Base-by-base conservation (phyloP, 2,329 filamentous ascomycete genomes). In the Aspergillus brunneoviolaceus region DNA sequence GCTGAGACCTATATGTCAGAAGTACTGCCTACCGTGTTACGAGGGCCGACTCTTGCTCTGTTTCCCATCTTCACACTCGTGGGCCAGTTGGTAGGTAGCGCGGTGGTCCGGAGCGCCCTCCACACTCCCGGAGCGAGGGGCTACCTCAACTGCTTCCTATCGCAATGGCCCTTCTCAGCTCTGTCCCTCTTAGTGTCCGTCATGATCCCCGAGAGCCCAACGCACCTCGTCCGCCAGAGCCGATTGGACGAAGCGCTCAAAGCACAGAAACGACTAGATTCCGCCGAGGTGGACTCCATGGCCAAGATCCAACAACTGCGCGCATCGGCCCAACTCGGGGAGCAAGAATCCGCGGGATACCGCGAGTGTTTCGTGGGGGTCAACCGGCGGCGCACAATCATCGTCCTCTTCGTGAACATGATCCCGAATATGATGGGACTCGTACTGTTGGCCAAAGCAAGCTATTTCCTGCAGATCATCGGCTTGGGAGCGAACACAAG, bases 1-100 rank as follows among this genome's bases (percentile, higher is more conserved):
- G 72, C 74, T 4, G 74, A 79, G 59, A 83, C 81, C 0, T 83
- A 82, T 70, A 76, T 82, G 64, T 82, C 81, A 14, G 82, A 84
- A 62, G 78, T 81, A n/a, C 68, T 80, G 1, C 81, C 82, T 0
- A 73, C 77, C 0, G 72, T 70, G 3, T 72, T 84, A 7, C 74
- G 82, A 39, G 82, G 79, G 2, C 77, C 81, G 0, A 74, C 78
- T 2, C 76, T 84, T 66, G 79, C 81, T 1, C 74, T 83, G 49
- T 79, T 83, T 55, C 81, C 82, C 4, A 77, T 79, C 3, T 82
- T 83, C 65, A 81, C 77, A 19, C 73, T 83, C 3, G 62, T 82
- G 0, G 81, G 81, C 9, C 80, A 84, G 66, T 70, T 84, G 16
- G 72, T 81, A 10, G 81, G 81, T 1, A 74, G 78, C 9, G 66